Evolutionary conservation across 495 filamentous ascomycete genomes (phyloP), one percentile per base, ranked within the genome.

Genomic region (Daldinia grandis): DNA sequence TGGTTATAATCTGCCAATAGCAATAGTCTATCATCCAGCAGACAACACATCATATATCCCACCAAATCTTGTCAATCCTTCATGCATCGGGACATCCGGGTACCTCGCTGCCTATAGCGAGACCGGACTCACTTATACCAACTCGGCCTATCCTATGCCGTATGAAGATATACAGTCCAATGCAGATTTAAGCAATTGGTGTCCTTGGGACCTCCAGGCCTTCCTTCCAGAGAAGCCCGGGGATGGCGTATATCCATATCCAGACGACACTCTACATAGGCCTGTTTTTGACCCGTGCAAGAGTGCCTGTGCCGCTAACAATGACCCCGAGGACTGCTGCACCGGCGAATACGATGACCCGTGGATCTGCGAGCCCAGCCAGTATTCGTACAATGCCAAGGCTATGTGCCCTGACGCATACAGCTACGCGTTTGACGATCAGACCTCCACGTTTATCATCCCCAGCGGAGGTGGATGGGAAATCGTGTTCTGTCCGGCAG

Each of bases 381-480:
- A 83, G 24, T 95, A 93, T 75, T 87, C 85, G 60, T 82, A 76
- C 62, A 75, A 79, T 19, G 90, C 90, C 31, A 95, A 95, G 83
- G 78, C 65, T 17, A 85, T 93, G 15, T 95, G 92, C 76, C 92
- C 92, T 2, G 92, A 95, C 78, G 92, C 92, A 17, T 95, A 94
- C 76, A 91, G 88, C 73, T 95, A 86, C 74, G 90, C 92, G 9
- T 94, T 87, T 69, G 91, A 95, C 72, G 92, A 95, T 78, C 80
- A 86, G 57, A 85, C 84, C 5, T 89, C 87, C 47, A 94, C 92
- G 0, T 94, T 95, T 76, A 90, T 92, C 64, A 85, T 93, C 7
- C 91, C 92, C 0, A 81, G 81, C 27, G 91, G 91, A 5, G 88
- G 85, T 5, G 92, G 91, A 1, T 95, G 89, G 81, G 85, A 93